Percentiles rank a stretch among this genome's conserved stretches.
Evolutionary conservation across 2,329 filamentous ascomycete genomes (phyloP).

Genomic region (Escovopsis sp.): DNA sequence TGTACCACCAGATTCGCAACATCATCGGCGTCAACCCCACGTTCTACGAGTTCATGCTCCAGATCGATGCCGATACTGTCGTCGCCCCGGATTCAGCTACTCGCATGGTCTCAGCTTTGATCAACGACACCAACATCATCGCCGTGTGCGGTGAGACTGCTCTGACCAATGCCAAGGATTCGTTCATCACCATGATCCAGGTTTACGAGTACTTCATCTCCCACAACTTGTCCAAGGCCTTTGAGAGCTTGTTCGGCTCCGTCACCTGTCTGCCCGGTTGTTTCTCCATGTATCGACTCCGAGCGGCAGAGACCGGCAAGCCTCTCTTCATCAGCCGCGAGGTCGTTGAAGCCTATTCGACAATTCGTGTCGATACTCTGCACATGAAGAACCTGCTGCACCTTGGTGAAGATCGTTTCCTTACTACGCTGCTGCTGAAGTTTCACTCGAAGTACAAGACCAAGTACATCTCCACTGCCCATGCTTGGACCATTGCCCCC

Average conservation of each 20-base stretch:
- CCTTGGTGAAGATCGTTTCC: conserved; percentile 90
- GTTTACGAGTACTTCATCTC: conserved; percentile 99
- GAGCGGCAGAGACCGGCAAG: conserved; percentile 86
- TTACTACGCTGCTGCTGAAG: conserved; percentile 89
- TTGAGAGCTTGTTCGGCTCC: conserved; percentile 91
- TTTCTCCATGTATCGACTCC: conserved; percentile 98
- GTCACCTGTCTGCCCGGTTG: conserved; percentile 97
- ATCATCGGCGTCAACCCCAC: conserved; percentile 97
- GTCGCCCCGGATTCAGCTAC: conserved; percentile 81
- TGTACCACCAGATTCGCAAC: conserved; percentile 97
- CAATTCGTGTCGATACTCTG: conserved; percentile 90
- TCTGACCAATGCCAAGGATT: conserved; percentile 81
- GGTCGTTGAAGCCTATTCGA: conserved; percentile 72
- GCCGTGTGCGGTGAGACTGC: conserved; percentile 90
- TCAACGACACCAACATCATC: conserved; percentile 86
- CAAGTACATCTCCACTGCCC: conserved; percentile 84
- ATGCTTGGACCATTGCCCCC: conserved; percentile 94
- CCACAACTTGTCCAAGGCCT: conserved; percentile 91
- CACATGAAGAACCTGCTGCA: conserved; percentile 98
- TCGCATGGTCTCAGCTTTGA: conserved; percentile 80
- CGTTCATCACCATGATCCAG: conserved; percentile 96
- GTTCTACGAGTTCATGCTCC: conserved; percentile 92
- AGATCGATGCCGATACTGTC: conserved; percentile 95
- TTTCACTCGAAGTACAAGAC: conserved; percentile 92
- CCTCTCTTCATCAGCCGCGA: conserved; percentile 92